phyloP scores from a whole-genome alignment of 768 basidiomycete genomes.

The Erythrobasidium yunnanense region DNA sequence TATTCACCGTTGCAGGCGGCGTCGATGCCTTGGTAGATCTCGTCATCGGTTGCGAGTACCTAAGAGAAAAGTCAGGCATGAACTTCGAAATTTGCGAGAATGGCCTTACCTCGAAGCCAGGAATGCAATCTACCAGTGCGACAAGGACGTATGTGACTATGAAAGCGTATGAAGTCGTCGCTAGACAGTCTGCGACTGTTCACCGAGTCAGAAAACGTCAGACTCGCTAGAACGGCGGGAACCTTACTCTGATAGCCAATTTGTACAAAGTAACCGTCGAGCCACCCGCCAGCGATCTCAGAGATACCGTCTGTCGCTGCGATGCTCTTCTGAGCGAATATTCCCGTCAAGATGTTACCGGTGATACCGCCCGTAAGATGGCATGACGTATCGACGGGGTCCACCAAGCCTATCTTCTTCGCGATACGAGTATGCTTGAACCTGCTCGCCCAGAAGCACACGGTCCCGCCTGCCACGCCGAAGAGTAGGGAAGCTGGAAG shows the following conservation, averaged over 20 bases:
- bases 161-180: constrained; percentile 10
- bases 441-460: constrained; percentile 6
- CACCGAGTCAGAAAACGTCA: background rate
- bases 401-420: constrained; percentile 7
- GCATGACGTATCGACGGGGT: background rate
- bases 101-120: background rate
- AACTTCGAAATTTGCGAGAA: too few relatives aligned
- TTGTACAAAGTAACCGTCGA: constrained; percentile 15
- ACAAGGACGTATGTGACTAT: constrained; percentile 17
- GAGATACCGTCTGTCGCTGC: constrained; percentile 12
- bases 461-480: background rate
- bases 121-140: constrained; percentile 12
- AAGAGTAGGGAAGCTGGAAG: background rate
- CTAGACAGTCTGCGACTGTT: constrained; percentile 7
- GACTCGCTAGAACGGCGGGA: background rate
- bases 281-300: constrained; percentile 20
- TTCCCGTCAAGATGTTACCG: constrained; percentile 3
- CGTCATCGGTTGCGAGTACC: background rate
- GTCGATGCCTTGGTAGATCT: background rate
- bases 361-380: constrained; percentile 7
- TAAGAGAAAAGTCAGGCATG: background rate
- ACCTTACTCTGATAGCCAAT: constrained; percentile 5
- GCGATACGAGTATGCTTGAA: constrained; percentile 13
- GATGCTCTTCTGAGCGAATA: constrained; percentile 11
- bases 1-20: background rate